phyloP scores from a whole-genome alignment of 1,284 basidiomycete species.

The Microbotryum intermedium region DNA sequence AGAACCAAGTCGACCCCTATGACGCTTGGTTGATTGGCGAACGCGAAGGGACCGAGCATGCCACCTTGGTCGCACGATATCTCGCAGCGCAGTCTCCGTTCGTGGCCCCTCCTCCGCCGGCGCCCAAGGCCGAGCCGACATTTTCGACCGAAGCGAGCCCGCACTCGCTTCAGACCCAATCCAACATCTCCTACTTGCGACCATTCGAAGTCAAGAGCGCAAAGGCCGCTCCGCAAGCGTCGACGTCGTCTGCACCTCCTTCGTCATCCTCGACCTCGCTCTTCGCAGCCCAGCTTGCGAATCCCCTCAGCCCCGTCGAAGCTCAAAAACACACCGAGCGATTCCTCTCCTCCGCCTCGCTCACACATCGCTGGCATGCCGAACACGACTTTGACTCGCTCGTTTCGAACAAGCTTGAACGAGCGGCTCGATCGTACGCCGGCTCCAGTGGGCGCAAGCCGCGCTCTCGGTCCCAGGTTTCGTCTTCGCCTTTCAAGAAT shows the following conservation, averaged over 20 bases:
- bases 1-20: conserved; percentile 22
- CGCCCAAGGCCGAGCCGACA: neutral
- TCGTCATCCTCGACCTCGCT: conserved; percentile 4
- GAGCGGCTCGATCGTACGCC: conserved; percentile 3
- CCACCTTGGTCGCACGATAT: conserved; percentile 18
- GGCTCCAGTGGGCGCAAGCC: neutral
- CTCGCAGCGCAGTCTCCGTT: conserved; percentile 24
- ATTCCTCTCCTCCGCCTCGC: conserved; percentile 20
- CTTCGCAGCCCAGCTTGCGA: conserved; percentile 20
- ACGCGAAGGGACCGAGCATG: conserved; percentile 1
- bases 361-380: conserved; percentile 17
- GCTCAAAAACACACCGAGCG: conserved; percentile 15
- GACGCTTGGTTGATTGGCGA: conserved; percentile 28
- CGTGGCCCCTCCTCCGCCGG: conserved; percentile 2
- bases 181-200: conserved; percentile 16
- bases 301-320: conserved; percentile 23
- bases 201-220: neutral
- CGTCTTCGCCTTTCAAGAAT: too few species aligned
- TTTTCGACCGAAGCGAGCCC: neutral
- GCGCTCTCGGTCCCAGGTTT: neutral
- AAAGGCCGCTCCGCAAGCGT: neutral
- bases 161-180: neutral
- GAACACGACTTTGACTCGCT: conserved; percentile 5
- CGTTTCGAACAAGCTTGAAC: conserved; percentile 13
- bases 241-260: neutral